phyloP scores from a whole-genome alignment of 2,329 filamentous ascomycete species.

The Exophiala alcalophila region DNA sequence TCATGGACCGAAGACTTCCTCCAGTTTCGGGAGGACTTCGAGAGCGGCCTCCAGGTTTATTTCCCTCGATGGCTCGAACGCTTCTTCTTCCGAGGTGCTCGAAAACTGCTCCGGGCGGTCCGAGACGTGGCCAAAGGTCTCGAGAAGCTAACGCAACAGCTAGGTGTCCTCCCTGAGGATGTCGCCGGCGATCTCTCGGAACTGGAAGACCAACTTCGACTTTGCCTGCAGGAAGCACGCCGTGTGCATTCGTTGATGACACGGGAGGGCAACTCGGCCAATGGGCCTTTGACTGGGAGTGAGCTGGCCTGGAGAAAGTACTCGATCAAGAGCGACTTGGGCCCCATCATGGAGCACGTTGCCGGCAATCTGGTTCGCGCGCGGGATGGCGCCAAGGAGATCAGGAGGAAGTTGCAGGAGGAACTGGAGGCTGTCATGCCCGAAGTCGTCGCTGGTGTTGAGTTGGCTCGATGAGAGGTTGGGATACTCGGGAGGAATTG shows the following conservation, averaged over 20 bases:
- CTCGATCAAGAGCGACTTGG: slow-evolving; percentile 1
- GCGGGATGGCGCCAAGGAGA: background rate
- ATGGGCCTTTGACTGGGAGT: background rate
- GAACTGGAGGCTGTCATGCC: background rate
- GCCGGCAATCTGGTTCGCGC: background rate
- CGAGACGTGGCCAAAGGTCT: background rate
- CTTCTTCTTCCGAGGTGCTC: background rate
- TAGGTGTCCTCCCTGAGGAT: background rate
- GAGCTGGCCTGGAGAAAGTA: background rate
- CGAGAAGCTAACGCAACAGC: background rate
- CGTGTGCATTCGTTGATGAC: background rate
- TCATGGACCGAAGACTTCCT: background rate
- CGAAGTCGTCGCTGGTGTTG: too few species aligned
- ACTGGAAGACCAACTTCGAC: slow-evolving; percentile 1
- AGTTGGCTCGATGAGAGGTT: too few species aligned
- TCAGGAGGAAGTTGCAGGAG: background rate
- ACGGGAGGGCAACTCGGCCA: background rate
- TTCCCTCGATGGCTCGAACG: background rate
- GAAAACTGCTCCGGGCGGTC: background rate
- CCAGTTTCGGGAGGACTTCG: slow-evolving; percentile 2
- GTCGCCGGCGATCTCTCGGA: background rate
- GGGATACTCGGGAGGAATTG: too few species aligned
- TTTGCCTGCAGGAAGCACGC: background rate
- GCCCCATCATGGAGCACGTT: background rate
- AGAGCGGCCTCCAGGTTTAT: background rate